A percentile compares a stretch with the other conserved stretches of the same genome.
phyloP scores from a whole-genome alignment of 441 rosid species.

The Metrosideros polymorpha region DNA sequence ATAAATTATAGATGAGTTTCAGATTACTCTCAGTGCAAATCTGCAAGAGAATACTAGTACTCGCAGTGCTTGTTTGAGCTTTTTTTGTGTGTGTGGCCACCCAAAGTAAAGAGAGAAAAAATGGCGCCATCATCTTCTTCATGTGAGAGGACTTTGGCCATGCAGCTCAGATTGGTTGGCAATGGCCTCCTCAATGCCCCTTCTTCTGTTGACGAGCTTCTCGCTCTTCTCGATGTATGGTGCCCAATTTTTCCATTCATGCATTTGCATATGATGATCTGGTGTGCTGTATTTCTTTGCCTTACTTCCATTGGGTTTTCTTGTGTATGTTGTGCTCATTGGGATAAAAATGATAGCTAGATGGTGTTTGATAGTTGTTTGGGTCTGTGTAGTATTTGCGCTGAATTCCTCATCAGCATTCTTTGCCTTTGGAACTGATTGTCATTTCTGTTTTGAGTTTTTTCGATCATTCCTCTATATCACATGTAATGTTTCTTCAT shows the following conservation, averaged over 20 bases:
- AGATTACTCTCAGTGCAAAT: background rate
- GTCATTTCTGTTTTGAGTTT: background rate
- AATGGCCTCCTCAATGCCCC: conserved; percentile 36
- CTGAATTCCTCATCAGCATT: background rate
- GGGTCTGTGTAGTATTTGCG: background rate
- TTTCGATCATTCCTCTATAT: background rate
- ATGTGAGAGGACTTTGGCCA: conserved; percentile 13
- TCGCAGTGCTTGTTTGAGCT: background rate
- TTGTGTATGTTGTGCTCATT: background rate
- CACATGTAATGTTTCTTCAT: background rate
- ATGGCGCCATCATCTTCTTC: conserved; percentile 26
- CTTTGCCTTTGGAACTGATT: background rate
- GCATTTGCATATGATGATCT: background rate
- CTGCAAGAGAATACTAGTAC: background rate
- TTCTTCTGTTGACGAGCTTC: conserved; percentile 34
- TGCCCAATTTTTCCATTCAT: background rate
- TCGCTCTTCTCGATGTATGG: conserved; percentile 47
- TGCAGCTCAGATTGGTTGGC: conserved; percentile 46
- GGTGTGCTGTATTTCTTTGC: background rate
- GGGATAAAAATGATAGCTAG: background rate
- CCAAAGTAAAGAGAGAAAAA: background rate
- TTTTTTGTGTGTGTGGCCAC: background rate
- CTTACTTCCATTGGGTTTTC: background rate
- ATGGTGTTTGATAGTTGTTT: background rate
- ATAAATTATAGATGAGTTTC: background rate